phyloP scores from a whole-genome alignment of 139 green algal species.

The Chlorella vulgaris region DNA sequence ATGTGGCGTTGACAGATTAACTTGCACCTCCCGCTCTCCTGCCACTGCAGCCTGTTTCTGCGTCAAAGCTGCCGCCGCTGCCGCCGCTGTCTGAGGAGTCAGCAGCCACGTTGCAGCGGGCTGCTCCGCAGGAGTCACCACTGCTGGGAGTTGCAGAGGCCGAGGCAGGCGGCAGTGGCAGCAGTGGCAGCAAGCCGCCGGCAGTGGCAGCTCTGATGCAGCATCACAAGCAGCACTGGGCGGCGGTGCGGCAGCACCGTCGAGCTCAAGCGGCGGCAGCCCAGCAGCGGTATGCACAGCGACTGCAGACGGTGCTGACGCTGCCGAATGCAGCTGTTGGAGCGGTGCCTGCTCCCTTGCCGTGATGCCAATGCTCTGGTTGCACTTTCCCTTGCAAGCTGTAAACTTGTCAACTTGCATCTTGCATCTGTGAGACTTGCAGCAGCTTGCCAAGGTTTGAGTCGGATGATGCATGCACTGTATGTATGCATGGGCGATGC shows the following conservation, averaged over 20 bases:
- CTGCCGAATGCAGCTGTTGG: background rate
- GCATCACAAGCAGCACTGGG: constrained; percentile 39
- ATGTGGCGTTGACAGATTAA: background rate
- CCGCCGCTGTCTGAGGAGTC: background rate
- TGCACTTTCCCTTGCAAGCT: background rate
- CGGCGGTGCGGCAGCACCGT: constrained; percentile 26
- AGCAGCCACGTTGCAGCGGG: background rate
- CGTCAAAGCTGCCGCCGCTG: constrained; percentile 33
- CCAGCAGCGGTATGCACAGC: constrained; percentile 21
- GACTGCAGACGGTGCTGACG: constrained; percentile 21
- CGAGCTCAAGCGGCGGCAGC: background rate
- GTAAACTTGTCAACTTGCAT: background rate
- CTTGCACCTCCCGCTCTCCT: background rate
- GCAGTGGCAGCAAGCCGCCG: background rate
- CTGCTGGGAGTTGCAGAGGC: background rate
- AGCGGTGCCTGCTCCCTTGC: background rate
- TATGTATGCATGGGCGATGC: too few relatives aligned
- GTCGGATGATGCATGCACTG: too few relatives aligned
- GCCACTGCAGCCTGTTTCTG: constrained; percentile 2
- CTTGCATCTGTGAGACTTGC: too few relatives aligned
- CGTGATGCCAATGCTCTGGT: background rate
- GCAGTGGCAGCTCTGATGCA: background rate
- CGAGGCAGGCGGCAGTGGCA: background rate
- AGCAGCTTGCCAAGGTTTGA: too few relatives aligned
- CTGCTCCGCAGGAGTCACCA: constrained; percentile 13